Conservation (phyloP, 148 eudicot genomes). For the Tetragonia tetragonoides region DNA sequence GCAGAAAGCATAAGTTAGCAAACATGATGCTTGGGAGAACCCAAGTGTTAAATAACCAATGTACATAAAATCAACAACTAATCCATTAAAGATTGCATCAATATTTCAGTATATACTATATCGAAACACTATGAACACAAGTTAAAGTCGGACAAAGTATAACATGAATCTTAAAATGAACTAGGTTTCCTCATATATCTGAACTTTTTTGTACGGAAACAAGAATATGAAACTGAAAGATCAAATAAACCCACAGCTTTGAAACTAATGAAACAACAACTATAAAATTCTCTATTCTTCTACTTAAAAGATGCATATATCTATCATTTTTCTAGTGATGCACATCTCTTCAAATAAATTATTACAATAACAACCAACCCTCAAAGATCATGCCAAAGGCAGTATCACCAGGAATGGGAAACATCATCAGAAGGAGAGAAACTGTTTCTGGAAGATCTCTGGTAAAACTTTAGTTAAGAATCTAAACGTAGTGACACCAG, state of each 20-base stretch:
- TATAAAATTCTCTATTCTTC: background rate
- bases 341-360: background rate
- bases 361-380: background rate
- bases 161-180: background rate
- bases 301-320: too few relatives aligned
- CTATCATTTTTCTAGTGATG: background rate
- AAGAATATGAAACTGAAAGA: background rate
- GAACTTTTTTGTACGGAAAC: background rate
- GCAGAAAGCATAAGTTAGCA: background rate
- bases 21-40: background rate
- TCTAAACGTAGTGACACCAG: background rate
- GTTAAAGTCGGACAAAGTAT: background rate
- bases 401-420: background rate
- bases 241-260: background rate
- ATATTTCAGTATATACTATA: background rate
- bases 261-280: background rate
- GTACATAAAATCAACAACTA: background rate
- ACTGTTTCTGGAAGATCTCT: background rate
- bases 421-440: background rate
- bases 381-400: background rate
- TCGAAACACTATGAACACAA: background rate
- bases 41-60: background rate
- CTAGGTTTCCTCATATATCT: background rate
- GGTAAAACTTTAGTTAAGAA: background rate
- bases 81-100: background rate